These are phyloP conservation scores for Penicillium sp. DNA, from an alignment of 2,329 filamentous ascomycete species.

Conservation along the genomic window DNA sequence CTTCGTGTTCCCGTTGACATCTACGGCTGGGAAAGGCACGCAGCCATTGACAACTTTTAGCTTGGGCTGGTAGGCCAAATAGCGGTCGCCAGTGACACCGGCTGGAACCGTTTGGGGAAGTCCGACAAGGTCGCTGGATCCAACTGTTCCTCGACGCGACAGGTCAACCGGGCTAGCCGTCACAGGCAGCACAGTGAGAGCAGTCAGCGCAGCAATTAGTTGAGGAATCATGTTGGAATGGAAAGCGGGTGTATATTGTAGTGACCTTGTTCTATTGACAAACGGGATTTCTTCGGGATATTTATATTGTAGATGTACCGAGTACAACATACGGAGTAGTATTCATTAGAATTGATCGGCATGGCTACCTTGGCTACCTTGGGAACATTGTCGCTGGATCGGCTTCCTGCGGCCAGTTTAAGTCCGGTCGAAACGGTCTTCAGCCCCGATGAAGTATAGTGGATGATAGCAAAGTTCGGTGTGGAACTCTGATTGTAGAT, in stretches of 20 bases:
- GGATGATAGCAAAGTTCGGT: not conserved
- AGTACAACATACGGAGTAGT: too few relatives aligned
- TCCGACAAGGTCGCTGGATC: constrained; percentile 51
- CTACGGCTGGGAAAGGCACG: constrained; percentile 63
- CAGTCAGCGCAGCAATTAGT: constrained; percentile 1
- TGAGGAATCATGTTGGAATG: constrained; percentile 10
- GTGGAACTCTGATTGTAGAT: not conserved
- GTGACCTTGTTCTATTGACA: not conserved
- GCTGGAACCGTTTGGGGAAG: constrained; percentile 56
- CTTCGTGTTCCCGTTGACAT: constrained; percentile 58
- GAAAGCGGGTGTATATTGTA: not conserved
- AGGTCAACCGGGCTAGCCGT: not conserved
- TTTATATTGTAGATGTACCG: not conserved
- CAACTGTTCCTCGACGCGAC: constrained; percentile 44
- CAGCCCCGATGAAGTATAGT: constrained; percentile 5
- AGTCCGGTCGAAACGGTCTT: not conserved
- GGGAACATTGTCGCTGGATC: not conserved
- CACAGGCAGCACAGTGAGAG: constrained; percentile 5
- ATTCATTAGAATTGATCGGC: too few relatives aligned
- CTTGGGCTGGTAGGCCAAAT: constrained; percentile 58
- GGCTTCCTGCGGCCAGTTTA: not conserved
- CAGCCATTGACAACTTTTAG: constrained; percentile 60
- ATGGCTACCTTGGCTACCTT: not conserved
- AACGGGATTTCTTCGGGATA: not conserved
- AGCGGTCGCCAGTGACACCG: constrained; percentile 49